Percentiles rank a stretch among this genome's conserved stretches.
These are phyloP conservation scores for Candida glucosophila DNA, from an alignment of 1,139 yeast genomes.

Conservation along the genomic window DNA sequence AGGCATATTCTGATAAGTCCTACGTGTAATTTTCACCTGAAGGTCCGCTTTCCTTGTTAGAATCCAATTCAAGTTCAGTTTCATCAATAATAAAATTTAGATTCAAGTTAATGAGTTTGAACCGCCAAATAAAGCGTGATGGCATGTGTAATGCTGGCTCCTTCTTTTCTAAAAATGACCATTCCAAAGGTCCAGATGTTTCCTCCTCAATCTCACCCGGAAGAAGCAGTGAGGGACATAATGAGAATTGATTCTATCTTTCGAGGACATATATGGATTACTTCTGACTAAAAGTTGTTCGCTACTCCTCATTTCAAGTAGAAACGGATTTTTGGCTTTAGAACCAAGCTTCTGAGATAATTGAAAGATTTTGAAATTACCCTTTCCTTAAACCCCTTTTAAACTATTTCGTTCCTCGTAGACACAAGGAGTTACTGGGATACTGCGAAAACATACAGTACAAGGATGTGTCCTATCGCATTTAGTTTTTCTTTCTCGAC, in stretches of 20 bases:
- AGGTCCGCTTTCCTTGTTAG: neutral
- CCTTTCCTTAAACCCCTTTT: neutral
- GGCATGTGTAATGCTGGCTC: slow-evolving; percentile 3
- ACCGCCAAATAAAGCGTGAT: neutral
- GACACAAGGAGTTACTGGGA: neutral
- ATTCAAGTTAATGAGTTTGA: slow-evolving; percentile 1
- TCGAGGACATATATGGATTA: neutral
- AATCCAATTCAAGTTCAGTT: neutral
- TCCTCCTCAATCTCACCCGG: neutral
- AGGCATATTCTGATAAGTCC: no score
- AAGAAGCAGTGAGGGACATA: neutral
- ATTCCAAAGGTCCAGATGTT: slow-evolving; percentile 1
- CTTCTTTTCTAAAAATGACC: slow-evolving; percentile 3
- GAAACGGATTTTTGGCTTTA: neutral
- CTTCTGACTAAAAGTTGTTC: neutral
- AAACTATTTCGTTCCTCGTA: neutral
- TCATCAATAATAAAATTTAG: neutral
- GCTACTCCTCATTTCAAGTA: neutral
- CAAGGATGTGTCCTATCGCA: neutral
- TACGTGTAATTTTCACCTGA: no score
- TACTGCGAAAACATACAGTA: slow-evolving; percentile 1
- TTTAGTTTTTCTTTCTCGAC: neutral
- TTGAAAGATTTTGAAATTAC: neutral
- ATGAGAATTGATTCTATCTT: neutral
- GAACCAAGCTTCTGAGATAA: neutral